Evolutionary conservation across 1,139 yeast genomes (phyloP).

Genomic region (Hyphopichia burtonii): DNA sequence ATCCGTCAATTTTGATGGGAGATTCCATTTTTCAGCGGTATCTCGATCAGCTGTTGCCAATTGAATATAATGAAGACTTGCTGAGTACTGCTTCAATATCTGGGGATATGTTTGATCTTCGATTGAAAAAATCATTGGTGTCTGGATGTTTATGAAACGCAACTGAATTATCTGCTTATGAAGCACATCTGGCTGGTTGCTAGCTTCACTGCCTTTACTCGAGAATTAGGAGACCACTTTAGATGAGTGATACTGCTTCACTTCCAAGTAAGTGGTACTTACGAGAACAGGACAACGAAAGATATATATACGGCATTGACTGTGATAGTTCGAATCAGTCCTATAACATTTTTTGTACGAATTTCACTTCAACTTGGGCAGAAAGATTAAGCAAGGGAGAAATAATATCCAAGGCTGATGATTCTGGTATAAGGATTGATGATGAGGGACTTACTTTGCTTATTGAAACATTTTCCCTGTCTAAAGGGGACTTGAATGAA

Average conservation of each 20-base stretch:
- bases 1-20: not conserved
- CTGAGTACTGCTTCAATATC: no score
- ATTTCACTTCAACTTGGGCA: not conserved
- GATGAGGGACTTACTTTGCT: not conserved
- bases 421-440: not conserved
- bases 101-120: no score
- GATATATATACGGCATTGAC: not conserved
- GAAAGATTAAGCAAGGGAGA: not conserved
- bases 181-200: no score
- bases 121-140: no score
- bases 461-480: not conserved
- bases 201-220: no score
- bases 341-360: conserved; percentile 1
- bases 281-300: not conserved
- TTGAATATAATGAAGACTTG: no score
- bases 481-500: not conserved
- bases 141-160: no score
- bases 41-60: no score
- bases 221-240: no score
- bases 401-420: not conserved
- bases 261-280: conserved; percentile 1
- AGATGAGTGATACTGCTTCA: not conserved
- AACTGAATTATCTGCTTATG: no score
- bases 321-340: not conserved
- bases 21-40: no score